These are phyloP conservation scores for Cupressus sempervirens DNA, from an alignment of 75 land plant genomes.

Conservation along the genomic window DNA sequence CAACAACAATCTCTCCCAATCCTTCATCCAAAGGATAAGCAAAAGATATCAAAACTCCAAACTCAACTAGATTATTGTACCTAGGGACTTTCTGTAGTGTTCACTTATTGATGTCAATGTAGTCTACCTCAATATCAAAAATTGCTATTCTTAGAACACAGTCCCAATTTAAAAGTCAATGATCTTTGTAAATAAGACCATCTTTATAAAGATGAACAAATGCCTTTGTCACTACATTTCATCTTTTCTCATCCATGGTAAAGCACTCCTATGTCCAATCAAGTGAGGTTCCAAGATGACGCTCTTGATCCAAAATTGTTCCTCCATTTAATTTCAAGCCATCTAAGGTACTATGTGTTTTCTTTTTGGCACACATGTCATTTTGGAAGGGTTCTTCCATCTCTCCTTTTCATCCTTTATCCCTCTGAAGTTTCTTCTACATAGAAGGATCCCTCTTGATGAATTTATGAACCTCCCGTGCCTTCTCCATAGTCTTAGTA, in stretches of 20 bases:
- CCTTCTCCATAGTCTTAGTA: slow-evolving; percentile 62
- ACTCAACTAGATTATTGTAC: no score
- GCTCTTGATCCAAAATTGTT: slow-evolving; percentile 65
- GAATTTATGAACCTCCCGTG: slow-evolving; percentile 50
- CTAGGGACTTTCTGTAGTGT: no score
- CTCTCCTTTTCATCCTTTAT: slow-evolving; percentile 64
- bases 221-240: slow-evolving; percentile 80
- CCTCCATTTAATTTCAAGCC: slow-evolving; percentile 20
- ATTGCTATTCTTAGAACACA: no score
- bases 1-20: no score
- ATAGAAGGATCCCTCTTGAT: slow-evolving; percentile 16
- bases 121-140: no score
- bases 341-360: slow-evolving; percentile 13
- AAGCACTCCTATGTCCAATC: slow-evolving; percentile 98
- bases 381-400: slow-evolving; percentile 70
- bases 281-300: slow-evolving; percentile 84
- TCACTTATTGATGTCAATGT: no score
- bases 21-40: no score
- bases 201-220: slow-evolving; percentile 73
- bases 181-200: slow-evolving; percentile 68
- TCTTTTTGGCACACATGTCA: slow-evolving; percentile 60
- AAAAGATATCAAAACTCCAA: no score
- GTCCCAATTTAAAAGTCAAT: no score
- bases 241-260: slow-evolving; percentile 90
- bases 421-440: slow-evolving; percentile 21